Base-by-base conservation (phyloP, 2,329 filamentous ascomycete genomes). In the Verticillium dahliae region DNA sequence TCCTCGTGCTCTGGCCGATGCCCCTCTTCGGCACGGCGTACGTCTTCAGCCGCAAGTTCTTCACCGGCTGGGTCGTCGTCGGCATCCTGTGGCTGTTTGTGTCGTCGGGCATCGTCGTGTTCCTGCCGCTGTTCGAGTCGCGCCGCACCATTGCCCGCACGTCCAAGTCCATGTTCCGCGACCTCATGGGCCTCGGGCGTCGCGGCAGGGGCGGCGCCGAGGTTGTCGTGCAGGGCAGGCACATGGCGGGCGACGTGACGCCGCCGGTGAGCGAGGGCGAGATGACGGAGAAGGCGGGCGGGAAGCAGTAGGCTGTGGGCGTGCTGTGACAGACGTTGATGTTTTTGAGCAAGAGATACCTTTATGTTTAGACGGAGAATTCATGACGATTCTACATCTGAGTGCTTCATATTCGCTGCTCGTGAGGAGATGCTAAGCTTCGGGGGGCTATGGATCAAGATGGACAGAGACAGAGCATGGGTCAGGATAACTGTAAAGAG, bases 51-150 rank as follows among this genome's bases (percentile, higher is more conserved):
- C 67, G 67, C 58, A 22, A 65, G 0, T 92, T 92, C 77, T 92
- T 92, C 71, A 89, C 88, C 0, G 89, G 88, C 10, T 91, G 89
- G 89, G 83, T 90, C 9, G 78, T 84, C 2, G 84, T 90, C 1
- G 87, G 87, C 0, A 88, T 92, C 35, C 74, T 90, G 2, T 92
- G 90, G 90, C 76, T 92, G 60, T 90, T 90, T 69, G 61, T 59
- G 9, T 65, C 63, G 3, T 58, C 61, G 33, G 50, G 64, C 11
- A 65, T 65, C 61, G 63, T 65, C 5, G 60, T 65, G 4, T 61
- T 65, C 39, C 38, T 65, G 7, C 63, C 64, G 3, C 39, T 65
- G 7, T 63, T 63, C 7, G 64, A 65, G 34, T 65, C 64, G 14
- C 58, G 64, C 15, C 60, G 34, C 9, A 65, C 64, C 1, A 61